Evolutionary conservation across 2,329 filamentous ascomycete genomes (phyloP), one percentile per base, ranked within the genome.

Genomic region (Chaetomiaceae sp.): DNA sequence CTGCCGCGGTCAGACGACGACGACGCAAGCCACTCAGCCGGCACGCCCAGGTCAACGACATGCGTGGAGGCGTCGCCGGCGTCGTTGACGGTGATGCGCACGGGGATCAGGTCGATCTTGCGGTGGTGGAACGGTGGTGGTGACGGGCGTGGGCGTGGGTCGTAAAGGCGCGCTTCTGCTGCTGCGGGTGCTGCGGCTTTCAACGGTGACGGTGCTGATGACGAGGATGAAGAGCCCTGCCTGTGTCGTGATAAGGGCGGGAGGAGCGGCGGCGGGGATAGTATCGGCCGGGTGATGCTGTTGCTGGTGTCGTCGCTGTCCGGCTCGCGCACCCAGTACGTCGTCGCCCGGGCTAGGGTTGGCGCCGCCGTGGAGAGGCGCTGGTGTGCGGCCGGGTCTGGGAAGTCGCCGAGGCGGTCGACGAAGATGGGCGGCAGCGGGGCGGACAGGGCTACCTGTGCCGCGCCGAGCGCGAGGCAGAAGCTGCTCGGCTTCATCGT

Each of bases 401-500:
- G 17, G 17, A 12, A 11, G 3, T 17, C 18, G 18, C 18, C 22
- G 14, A 18, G 11, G 2, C 9, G 39, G 4, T 5, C 24, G 17
- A 11, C 6, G 15, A 7, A 5, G 10, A n/a, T 10, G 11, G 48
- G 9, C 1, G 50, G 29, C 6, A 53, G 30, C 2, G 56, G 55
- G 12, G 50, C 45, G 22, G 48, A 51, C 12, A 39, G 22, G 5
- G 45, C 49, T 10, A 55, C 17, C 3, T 50, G 50, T 19, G 53
- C 54, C 5, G 48, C 30, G 33, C 45, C 22, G 33, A 57, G 47
- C 19, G 46, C 48, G 39, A 54, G 27, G 27, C 20, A 54, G n/a
- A 56, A 12, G 15, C 18, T 38, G 24, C 19, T 42, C 18, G 35
- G 14, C 49, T 47, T 58, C 56, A 58, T 57, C n/a, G n/a, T n/a